A percentile compares a stretch with the other conserved stretches of the same genome.
Evolutionary conservation across 257 asterid species (phyloP).

Genomic region (Coffea eugenioides): DNA sequence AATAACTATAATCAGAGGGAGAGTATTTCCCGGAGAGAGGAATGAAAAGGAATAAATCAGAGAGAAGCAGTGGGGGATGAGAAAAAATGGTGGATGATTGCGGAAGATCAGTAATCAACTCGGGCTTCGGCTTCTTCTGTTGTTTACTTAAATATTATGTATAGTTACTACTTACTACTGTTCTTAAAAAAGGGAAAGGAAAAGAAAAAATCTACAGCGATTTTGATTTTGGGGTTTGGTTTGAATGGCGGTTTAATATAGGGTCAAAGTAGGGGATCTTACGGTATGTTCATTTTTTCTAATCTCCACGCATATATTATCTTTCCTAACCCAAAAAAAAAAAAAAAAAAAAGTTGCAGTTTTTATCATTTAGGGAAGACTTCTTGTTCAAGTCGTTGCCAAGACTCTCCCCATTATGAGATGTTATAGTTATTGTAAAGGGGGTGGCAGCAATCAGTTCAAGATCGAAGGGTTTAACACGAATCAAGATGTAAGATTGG

Average conservation of each 20-base stretch:
- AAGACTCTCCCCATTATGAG: no score
- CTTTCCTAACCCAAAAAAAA: no score
- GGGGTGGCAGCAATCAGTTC: no score
- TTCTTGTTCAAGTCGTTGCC: no score
- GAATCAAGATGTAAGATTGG: no score
- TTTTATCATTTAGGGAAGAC: no score
- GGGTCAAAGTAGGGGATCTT: slow-evolving; percentile 2
- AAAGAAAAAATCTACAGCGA: not conserved
- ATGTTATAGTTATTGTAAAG: no score
- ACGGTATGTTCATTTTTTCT: not conserved
- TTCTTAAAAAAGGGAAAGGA: no score
- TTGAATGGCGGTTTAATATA: not conserved
- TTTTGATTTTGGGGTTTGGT: no score
- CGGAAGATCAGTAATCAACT: slow-evolving; percentile 37
- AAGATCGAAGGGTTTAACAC: no score
- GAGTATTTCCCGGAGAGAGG: not conserved
- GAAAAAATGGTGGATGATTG: slow-evolving; percentile 39
- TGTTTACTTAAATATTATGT: not conserved
- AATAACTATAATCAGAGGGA: not conserved
- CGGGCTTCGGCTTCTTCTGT: slow-evolving; percentile 14
- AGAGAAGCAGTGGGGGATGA: slow-evolving; percentile 15
- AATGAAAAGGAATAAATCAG: slow-evolving; percentile 1
- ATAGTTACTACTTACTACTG: not conserved
- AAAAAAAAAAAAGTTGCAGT: no score
- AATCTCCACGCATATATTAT: not conserved